Percentiles rank a stretch among this genome's conserved stretches.
phyloP scores from a whole-genome alignment of 2,329 filamentous ascomycete species.

The Rhynchosporium secalis region DNA sequence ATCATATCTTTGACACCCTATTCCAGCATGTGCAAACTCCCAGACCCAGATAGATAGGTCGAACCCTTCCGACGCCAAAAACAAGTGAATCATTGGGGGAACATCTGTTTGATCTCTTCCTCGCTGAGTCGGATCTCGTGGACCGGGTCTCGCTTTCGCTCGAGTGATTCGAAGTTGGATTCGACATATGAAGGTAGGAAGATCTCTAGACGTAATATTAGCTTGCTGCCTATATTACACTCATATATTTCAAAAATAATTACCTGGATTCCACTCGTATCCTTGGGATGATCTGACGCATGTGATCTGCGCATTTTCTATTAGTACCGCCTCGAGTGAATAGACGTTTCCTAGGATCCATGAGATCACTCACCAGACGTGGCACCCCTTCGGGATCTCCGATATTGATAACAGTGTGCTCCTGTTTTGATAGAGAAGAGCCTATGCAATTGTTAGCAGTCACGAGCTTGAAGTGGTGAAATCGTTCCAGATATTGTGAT shows the following conservation, averaged over 20 bases:
- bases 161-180: constrained; percentile 72
- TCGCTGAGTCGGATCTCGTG: constrained; percentile 77
- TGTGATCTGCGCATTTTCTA: constrained; percentile 58
- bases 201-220: constrained; percentile 57
- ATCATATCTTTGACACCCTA: constrained; percentile 36
- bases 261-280: constrained; percentile 81
- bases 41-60: constrained; percentile 20
- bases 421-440: constrained; percentile 68
- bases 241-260: constrained; percentile 23
- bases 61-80: constrained; percentile 27
- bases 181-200: constrained; percentile 78
- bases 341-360: constrained; percentile 16
- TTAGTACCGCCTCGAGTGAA: constrained; percentile 22
- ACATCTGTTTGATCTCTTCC: constrained; percentile 69
- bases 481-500: constrained; percentile 4
- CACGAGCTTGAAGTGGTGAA: not conserved
- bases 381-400: constrained; percentile 72
- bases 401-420: constrained; percentile 80
- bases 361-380: constrained; percentile 59
- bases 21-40: constrained; percentile 33
- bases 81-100: constrained; percentile 54
- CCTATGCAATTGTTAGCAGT: constrained; percentile 51
- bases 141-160: constrained; percentile 74
- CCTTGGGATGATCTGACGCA: constrained; percentile 79
- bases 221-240: not conserved